Conservation (phyloP, 2,329 filamentous ascomycete species). For the Xylariaceae sp. region DNA sequence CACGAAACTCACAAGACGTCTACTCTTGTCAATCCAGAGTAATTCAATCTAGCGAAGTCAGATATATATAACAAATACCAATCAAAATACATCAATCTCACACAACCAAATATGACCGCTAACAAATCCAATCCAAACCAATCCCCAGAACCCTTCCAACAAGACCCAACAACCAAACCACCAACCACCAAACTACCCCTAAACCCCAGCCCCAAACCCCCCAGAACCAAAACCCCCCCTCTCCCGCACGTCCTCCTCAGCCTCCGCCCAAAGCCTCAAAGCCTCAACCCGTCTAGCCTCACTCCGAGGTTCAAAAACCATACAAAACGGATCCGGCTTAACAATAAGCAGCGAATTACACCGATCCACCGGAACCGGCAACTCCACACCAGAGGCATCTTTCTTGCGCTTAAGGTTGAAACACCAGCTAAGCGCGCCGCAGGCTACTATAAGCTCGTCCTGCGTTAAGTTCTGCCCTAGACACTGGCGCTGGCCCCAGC, state of each 20-base stretch:
- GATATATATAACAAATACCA: too few relatives aligned
- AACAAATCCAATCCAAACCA: too few relatives aligned
- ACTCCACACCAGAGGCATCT: conserved; percentile 38
- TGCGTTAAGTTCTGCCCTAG: conserved; percentile 37
- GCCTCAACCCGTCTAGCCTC: conserved; percentile 38
- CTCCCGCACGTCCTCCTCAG: conserved; percentile 25
- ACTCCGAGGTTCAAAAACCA: conserved; percentile 50
- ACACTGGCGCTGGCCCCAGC: conserved; percentile 48
- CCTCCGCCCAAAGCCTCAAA: conserved; percentile 35
- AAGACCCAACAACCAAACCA: too few relatives aligned
- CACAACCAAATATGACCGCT: too few relatives aligned
- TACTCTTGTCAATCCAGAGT: too few relatives aligned
- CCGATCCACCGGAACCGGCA: conserved; percentile 45
- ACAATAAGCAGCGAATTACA: conserved; percentile 54
- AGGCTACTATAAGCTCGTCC: conserved; percentile 48
- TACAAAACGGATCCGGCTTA: conserved; percentile 52
- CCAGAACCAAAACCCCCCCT: conserved; percentile 32
- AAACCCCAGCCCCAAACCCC: too few relatives aligned
- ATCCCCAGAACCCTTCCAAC: too few relatives aligned
- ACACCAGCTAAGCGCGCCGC: conserved; percentile 45
- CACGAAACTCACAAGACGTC: too few relatives aligned
- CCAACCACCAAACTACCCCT: too few relatives aligned
- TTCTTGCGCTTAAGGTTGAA: conserved; percentile 43
- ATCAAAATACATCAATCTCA: too few relatives aligned
- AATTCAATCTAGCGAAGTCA: too few relatives aligned